Evolutionary conservation across 2,329 filamentous ascomycete species (phyloP).

Genomic region (Colletotrichum sp.): DNA sequence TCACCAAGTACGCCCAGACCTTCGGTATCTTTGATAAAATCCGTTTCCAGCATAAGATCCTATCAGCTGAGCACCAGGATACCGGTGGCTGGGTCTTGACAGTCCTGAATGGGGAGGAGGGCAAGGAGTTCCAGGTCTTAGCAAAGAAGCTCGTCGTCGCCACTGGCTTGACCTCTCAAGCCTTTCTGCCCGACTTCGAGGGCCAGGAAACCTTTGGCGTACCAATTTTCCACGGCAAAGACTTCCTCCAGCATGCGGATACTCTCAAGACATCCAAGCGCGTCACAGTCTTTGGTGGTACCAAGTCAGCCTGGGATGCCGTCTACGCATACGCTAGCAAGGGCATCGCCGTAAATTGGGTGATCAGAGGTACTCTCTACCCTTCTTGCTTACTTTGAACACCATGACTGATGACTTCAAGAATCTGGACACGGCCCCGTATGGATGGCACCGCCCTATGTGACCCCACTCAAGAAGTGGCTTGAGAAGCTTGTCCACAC

Average conservation of each 20-base stretch:
- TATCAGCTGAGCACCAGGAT: conserved; percentile 45
- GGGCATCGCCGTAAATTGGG: conserved; percentile 62
- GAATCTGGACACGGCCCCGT: conserved; percentile 61
- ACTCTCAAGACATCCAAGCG: conserved; percentile 45
- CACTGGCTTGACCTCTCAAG: conserved; percentile 58
- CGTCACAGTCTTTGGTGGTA: conserved; percentile 64
- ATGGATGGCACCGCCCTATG: conserved; percentile 64
- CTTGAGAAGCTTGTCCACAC: conserved; percentile 71
- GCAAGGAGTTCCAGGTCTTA: conserved; percentile 30
- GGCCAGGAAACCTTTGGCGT: conserved; percentile 50
- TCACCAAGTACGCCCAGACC: conserved; percentile 47
- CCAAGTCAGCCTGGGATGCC: conserved; percentile 70
- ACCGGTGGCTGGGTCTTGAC: conserved; percentile 48
- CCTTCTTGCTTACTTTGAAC: not conserved
- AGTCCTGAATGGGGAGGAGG: conserved; percentile 20
- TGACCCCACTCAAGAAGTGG: conserved; percentile 72
- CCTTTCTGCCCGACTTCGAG: conserved; percentile 50
- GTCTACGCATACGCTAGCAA: conserved; percentile 64
- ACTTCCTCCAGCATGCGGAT: conserved; percentile 46
- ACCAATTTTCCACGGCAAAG: conserved; percentile 55
- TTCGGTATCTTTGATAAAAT: conserved; percentile 47
- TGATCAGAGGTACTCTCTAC: conserved; percentile 54
- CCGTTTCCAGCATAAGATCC: conserved; percentile 42
- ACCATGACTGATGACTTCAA: not conserved
- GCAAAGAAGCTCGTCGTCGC: conserved; percentile 58